These are phyloP conservation scores for Cercospora sesami DNA, from an alignment of 2,329 filamentous ascomycete species.

Conservation along the genomic window DNA sequence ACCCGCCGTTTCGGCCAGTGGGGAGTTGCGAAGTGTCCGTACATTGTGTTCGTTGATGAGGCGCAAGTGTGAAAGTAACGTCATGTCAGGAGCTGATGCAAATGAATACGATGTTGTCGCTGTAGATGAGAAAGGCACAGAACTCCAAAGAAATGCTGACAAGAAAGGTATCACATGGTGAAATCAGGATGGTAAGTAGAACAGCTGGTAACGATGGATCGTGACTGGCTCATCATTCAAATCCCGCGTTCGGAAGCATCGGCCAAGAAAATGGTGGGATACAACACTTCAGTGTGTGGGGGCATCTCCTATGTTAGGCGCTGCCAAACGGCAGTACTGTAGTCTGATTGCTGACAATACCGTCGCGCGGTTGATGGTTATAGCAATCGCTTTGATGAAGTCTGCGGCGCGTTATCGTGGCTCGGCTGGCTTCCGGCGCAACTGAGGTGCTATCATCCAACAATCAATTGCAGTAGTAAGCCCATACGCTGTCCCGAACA, in stretches of 20 bases:
- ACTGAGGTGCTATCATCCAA: constrained; percentile 3
- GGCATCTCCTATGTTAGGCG: not conserved
- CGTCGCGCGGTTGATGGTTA: not conserved
- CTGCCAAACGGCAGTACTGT: not conserved
- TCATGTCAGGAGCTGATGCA: constrained; percentile 12
- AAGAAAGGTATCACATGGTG: constrained; percentile 15
- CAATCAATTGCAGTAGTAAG: constrained; percentile 18
- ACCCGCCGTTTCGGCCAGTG: constrained; percentile 78
- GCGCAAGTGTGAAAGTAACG: constrained; percentile 28
- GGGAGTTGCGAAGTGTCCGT: constrained; percentile 55
- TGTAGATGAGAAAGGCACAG: not conserved
- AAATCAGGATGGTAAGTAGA: constrained; percentile 6
- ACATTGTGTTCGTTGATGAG: constrained; percentile 52
- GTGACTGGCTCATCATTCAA: not conserved
- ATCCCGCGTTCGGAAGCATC: constrained; percentile 9
- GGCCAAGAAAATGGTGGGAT: constrained; percentile 13
- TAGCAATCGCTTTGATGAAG: not conserved
- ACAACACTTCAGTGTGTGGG: not conserved
- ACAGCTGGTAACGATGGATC: constrained; percentile 7
- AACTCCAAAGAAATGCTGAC: constrained; percentile 10
- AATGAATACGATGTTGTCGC: not conserved
- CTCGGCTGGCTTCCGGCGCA: not conserved
- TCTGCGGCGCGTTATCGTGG: not conserved
- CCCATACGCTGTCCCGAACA: constrained; percentile 36
- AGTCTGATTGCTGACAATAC: not conserved